Base-by-base conservation (phyloP, 352 stramenopile genomes). In the Salisapilia sapeloensis region DNA sequence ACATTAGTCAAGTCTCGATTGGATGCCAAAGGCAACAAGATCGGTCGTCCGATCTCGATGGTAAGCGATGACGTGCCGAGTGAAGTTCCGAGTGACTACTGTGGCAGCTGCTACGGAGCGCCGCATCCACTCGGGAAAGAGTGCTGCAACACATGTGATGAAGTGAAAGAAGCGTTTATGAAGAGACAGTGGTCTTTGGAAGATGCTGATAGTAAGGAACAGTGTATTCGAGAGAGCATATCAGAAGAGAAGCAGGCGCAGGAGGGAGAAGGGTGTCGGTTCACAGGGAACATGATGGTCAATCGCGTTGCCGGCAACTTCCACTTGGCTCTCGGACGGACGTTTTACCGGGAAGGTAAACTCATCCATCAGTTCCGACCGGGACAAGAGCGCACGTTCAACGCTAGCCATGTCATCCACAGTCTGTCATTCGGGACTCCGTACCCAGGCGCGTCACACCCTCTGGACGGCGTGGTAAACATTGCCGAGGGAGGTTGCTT, bases 41-140 rank as follows among this genome's bases (percentile, higher is more conserved):
- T 93, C 21, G 64, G 60, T 11, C 40, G 53, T 2, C 49, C 60
- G 4, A 79, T 79, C 10, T 53, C 55, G 1, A 60, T 70, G 43
- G 20, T 50, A 13, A 38, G 40, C 7, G 29, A 48, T 6, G 35
- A 58, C 13, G 50, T 54, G 0, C 55, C 59, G 32, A 70, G 53
- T 1, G 50, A 65, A 6, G 15, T 93, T 1, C 67, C 82, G 1
- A 38, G 55, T 1, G 70, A 82, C 27, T 97, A 98, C 53, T 99
- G 94, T 47, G 90, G 89, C 6, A 90, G 78, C 40, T 99, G 94
- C 56, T 98, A 95, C 51, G 83, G 86, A 26, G 87, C 81, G 11
- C 50, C 38, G 27, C 72, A 89, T 41, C 69, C 69, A 17, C 44
- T 56, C 2, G 63, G 60, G 17, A 78, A 76, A 17, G 60, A 52